Conservation (phyloP, 345 rosid species). For the Sapria himalayana region DNA sequence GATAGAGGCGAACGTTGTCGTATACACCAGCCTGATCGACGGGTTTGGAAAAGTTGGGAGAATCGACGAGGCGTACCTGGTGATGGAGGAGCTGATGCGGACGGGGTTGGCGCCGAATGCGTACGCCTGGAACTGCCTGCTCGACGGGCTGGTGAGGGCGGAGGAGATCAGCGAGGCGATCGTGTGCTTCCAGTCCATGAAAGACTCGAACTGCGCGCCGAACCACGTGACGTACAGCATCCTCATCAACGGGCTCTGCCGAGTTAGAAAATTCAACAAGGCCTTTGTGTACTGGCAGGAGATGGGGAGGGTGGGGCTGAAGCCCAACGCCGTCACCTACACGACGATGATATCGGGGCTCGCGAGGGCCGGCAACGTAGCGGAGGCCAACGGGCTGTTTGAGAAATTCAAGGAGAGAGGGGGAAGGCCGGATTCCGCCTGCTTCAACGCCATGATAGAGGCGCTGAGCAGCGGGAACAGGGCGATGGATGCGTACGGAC, state of each 20-base stretch:
- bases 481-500: constrained; percentile 49
- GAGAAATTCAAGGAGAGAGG: constrained; percentile 52
- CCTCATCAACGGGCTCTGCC: constrained; percentile 74
- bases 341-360: constrained; percentile 77
- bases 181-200: constrained; percentile 67
- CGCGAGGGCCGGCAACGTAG: constrained; percentile 70
- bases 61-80: constrained; percentile 86
- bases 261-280: constrained; percentile 69
- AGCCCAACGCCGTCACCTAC: constrained; percentile 50
- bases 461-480: constrained; percentile 59
- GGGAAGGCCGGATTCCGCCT: constrained; percentile 50
- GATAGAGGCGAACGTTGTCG: constrained; percentile 48
- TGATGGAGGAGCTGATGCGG: constrained; percentile 91
- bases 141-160: constrained; percentile 71
- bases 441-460: constrained; percentile 67
- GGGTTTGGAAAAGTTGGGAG: constrained; percentile 96
- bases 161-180: constrained; percentile 82
- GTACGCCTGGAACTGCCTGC: constrained; percentile 88
- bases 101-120: constrained; percentile 66
- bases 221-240: constrained; percentile 61
- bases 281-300: constrained; percentile 98
- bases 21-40: constrained; percentile 74
- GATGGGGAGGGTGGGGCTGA: constrained; percentile 66
- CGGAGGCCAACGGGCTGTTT: constrained; percentile 45
- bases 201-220: constrained; percentile 48